Base-by-base conservation (phyloP, 345 rosid species). In the Lepidium sativum region DNA sequence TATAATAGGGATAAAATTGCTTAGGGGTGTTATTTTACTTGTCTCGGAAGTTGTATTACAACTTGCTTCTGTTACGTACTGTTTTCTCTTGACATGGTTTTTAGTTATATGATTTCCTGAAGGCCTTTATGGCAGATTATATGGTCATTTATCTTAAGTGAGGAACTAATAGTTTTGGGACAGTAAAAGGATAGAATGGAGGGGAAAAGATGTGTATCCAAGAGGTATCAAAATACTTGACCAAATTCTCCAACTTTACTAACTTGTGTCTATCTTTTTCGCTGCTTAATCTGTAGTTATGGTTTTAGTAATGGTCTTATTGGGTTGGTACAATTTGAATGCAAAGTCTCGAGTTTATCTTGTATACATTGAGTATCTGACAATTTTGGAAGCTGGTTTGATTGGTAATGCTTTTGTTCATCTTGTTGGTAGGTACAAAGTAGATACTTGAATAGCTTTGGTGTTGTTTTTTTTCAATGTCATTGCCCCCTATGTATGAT, bases 221-320 rank as follows among this genome's bases (percentile, higher is more conserved):
- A 85, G 70, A 72, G 95, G 89, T 83, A 74, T 42, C 44, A 0
- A 18, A 0, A 7, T 0, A 12, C 25, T 37, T 0, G 4, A 43
- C 40, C 53, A 3, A 11, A 31, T 42, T 29, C 6, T 6, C 9
- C 15, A 15, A 9, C 15, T 7, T 34, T 35, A 15, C 8, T 11
- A 3, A 13, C 6, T 35, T 37, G 42, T 34, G 9, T 47, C 11
- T 4, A 18, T 14, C 1, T 17, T 18, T 9, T 4, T 5, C 2
- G 50, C n/a, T 45, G 6, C 7, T 7, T 20, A 20, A 2, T 18
- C 0, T 32, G 2, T 54, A 13, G 38, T 34, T 9, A 13, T 57
- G 3, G n/a, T 12, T 32, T 53, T 53, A 5, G 41, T 32, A 15
- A 5, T 40, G 14, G 23, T 52, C 21, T 29, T 29, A 21, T 29